These are phyloP conservation scores for Verticillium albo-atrum DNA, from an alignment of 2,329 filamentous ascomycete genomes.

Conservation along the genomic window DNA sequence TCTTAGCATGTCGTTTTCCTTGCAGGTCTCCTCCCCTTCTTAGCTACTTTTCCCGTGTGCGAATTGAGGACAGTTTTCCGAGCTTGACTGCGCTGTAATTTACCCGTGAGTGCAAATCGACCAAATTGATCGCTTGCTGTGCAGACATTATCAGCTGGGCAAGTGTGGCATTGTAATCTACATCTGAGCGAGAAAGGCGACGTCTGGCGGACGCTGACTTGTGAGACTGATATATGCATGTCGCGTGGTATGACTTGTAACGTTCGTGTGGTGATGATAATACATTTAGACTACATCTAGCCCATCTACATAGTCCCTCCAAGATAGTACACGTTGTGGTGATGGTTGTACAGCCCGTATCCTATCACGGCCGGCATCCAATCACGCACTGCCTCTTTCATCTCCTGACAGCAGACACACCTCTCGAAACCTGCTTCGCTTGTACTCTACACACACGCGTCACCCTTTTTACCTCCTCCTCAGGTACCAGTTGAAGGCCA, in stretches of 20 bases:
- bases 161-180: too few relatives aligned
- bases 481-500: slow-evolving; percentile 94
- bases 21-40: slow-evolving; percentile 1
- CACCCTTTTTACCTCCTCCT: slow-evolving; percentile 58
- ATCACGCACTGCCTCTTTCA: neutral
- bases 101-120: too few relatives aligned
- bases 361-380: neutral
- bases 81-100: neutral
- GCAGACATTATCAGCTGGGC: too few relatives aligned
- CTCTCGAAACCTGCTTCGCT: neutral
- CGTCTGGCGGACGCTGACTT: too few relatives aligned
- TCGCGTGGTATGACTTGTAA: neutral
- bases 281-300: slow-evolving; percentile 9
- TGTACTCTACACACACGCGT: slow-evolving; percentile 10
- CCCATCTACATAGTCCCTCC: neutral
- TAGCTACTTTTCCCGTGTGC: slow-evolving; percentile 3
- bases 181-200: too few relatives aligned
- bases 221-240: too few relatives aligned
- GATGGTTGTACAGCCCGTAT: neutral
- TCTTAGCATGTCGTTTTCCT: slow-evolving; percentile 5
- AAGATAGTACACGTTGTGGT: neutral
- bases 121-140: too few relatives aligned
- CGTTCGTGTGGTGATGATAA: neutral
- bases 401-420: neutral
- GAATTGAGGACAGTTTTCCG: slow-evolving; percentile 2